Base-by-base conservation (phyloP, 106 monocot genomes). In the Dendrobium chrysotoxum region DNA sequence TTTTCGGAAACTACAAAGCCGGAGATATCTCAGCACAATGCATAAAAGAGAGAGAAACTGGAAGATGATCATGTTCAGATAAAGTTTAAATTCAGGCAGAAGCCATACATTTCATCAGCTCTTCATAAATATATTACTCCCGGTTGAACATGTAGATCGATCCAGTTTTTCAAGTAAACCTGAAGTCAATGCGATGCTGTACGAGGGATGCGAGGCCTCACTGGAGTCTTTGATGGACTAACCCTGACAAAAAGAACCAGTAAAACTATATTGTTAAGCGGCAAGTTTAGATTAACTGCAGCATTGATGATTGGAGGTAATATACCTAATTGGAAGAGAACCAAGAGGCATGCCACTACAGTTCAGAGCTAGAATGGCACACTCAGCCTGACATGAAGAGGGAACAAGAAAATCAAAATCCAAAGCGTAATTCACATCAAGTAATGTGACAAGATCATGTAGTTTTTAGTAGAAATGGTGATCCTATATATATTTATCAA, bases 161-260 rank as follows among this genome's bases (percentile, higher is more conserved):
- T 76, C 76, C 26, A 76, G 28, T 11, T 28, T 44, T 25, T 41
- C 46, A 75, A 11, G 20, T 17, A 53, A 77, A 79, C 55, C 55
- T 30, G 7, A 16, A 68, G 21, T 87, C 64, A 90, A 47, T 82
- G 72, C 5, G 77, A 54, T 12, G 75, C 47, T 4, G 75, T 41
- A 7, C 83, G 81, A 47, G 84, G 72, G 4, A 79, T 17, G 30
- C 88, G 86, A 28, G 91, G 85, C 81, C 86, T 80, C 72, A 91
- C 88, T 0, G 91, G 91, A 38, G 91, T 91, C 83, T 91, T 91
- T 28, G 91, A 91, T 76, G 91, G 91, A 66, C 91, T 91, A 75
- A 91, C 91, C 85, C 91, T 91, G 80, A 74, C 17, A 38, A 74
- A 50, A 25, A 35, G n/a, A 45, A 25, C 3, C 23, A 80, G 23